phyloP scores from a whole-genome alignment of 139 green algal species.

The Chlorella sp. region DNA sequence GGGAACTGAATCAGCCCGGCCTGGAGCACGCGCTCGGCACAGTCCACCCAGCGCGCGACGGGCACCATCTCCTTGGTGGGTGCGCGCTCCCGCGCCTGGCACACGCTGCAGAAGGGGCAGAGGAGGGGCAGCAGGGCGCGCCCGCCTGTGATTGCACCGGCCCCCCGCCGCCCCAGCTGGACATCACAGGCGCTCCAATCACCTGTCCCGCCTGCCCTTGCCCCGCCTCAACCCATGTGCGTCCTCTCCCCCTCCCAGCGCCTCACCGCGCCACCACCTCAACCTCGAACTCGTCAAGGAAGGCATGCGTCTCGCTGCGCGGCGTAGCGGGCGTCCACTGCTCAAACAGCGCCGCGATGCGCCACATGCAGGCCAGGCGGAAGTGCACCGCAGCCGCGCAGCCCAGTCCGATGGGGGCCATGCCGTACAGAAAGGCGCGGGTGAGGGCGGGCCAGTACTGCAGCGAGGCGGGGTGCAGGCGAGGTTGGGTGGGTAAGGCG shows the following conservation, averaged over 20 bases:
- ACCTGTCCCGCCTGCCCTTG: neutral
- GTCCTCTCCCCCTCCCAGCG: no score
- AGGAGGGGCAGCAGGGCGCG: neutral
- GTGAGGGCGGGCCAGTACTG: slow-evolving; percentile 11
- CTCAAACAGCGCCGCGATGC: neutral
- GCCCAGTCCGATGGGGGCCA: neutral
- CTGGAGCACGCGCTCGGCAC: neutral
- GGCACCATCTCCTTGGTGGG: neutral
- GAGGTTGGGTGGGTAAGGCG: neutral
- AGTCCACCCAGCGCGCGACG: neutral
- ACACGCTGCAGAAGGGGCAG: neutral
- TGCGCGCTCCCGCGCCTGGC: neutral
- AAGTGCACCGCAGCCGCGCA: neutral
- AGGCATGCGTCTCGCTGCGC: neutral
- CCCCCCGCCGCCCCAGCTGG: no score
- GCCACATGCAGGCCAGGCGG: slow-evolving; percentile 16
- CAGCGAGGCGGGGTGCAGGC: neutral
- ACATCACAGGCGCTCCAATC: neutral
- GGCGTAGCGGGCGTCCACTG: slow-evolving; percentile 9
- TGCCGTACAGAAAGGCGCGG: slow-evolving; percentile 7
- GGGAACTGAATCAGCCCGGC: slow-evolving; percentile 16
- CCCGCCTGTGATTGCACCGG: no score
- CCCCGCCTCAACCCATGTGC: neutral
- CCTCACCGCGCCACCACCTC: slow-evolving; percentile 16
- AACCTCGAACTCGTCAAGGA: slow-evolving; percentile 1